Evolutionary conservation across 2,329 filamentous ascomycete species (phyloP).

Genomic region (Diaporthe ampelina): DNA sequence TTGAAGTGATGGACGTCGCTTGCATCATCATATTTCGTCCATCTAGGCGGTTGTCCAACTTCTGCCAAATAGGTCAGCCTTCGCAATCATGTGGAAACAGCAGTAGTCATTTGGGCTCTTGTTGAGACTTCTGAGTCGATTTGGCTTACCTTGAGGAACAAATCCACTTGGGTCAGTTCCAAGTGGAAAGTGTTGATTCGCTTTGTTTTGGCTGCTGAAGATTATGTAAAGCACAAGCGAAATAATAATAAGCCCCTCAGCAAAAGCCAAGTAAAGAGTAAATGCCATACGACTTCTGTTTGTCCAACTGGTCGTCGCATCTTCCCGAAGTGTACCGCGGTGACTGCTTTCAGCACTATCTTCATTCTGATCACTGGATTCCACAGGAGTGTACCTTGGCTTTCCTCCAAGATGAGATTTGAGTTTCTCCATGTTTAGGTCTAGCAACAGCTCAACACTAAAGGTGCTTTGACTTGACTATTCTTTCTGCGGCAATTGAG

Average conservation of each 20-base stretch:
- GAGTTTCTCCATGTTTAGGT: neutral
- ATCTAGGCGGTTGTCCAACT: slow-evolving; percentile 2
- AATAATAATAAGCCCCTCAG: neutral
- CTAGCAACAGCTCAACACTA: neutral
- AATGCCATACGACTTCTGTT: neutral
- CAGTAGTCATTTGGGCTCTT: too few relatives aligned
- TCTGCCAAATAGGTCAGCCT: neutral
- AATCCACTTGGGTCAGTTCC: neutral
- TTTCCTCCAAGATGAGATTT: neutral
- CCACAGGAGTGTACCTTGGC: neutral
- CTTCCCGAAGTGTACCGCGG: neutral
- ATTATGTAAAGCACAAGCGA: neutral
- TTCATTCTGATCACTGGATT: neutral
- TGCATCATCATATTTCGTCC: neutral
- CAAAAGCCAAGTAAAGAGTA: neutral
- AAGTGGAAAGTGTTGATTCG: neutral
- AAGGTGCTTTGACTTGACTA: neutral
- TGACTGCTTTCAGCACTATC: neutral
- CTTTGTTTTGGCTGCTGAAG: neutral
- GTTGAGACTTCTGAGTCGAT: neutral
- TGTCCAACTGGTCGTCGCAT: too few relatives aligned
- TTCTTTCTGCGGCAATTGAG: neutral
- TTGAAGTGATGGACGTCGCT: neutral
- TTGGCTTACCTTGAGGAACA: neutral
- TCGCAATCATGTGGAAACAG: neutral